Evolutionary conservation across 768 basidiomycete species (phyloP).

Genomic region (Pulveroboletus ravenelii): DNA sequence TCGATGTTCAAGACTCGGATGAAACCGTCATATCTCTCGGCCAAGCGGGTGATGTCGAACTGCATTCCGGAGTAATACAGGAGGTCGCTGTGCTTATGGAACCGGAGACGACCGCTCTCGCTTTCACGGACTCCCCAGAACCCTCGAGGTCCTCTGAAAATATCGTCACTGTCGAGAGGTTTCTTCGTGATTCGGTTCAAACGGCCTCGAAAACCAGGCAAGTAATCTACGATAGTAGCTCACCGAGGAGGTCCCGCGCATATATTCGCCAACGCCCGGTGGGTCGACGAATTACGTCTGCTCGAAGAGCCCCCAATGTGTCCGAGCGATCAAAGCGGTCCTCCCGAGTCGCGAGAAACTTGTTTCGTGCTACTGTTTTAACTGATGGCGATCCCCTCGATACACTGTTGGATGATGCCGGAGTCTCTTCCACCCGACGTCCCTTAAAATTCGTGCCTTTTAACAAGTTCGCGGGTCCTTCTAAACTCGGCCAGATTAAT

Average conservation of each 20-base stretch:
- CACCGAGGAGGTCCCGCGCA: slow-evolving; percentile 12
- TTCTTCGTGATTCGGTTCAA: slow-evolving; percentile 16
- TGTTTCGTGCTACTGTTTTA: slow-evolving; percentile 27
- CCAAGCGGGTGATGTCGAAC: not conserved
- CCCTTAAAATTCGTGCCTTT: slow-evolving; percentile 28
- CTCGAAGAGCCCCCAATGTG: not conserved
- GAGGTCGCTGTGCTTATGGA: slow-evolving; percentile 17
- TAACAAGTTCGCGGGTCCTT: slow-evolving; percentile 15
- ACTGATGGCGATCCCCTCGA: slow-evolving; percentile 23
- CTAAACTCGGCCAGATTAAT: not conserved
- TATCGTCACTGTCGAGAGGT: slow-evolving; percentile 24
- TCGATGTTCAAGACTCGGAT: not conserved
- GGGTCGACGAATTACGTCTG: not conserved
- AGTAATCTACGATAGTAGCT: not conserved
- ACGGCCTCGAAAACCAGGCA: not conserved
- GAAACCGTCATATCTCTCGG: not conserved
- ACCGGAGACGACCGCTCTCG: not conserved
- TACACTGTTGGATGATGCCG: slow-evolving; percentile 7
- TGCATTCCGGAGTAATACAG: slow-evolving; percentile 9
- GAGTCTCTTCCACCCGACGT: slow-evolving; percentile 14
- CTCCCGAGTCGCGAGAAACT: slow-evolving; percentile 8
- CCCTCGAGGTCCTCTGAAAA: not conserved
- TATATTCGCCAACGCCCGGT: slow-evolving; percentile 9
- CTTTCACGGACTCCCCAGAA: not conserved
- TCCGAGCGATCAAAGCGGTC: not conserved